Evolutionary conservation across 2,329 filamentous ascomycete species (phyloP), one percentile per base, ranked within the genome.

Genomic region (Arthrobotrys iridis): DNA sequence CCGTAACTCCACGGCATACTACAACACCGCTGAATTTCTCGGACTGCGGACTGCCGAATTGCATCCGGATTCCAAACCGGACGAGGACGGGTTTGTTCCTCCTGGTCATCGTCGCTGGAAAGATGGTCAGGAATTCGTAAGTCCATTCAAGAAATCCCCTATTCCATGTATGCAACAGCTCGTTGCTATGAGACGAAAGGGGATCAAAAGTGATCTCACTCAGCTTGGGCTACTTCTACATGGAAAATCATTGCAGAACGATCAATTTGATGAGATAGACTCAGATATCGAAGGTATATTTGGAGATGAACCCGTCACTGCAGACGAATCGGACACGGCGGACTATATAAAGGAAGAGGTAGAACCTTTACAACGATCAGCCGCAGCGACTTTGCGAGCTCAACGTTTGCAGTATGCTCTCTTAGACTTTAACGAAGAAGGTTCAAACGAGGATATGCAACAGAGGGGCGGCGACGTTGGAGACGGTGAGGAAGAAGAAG

Each of bases 1-100:
- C 7, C 80, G 79, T 0, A 84, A 83, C 0, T 86, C 84, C 45
- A 70, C 81, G 0, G 85, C 91, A 62, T 93, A 92, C 75, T 76
- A 80, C 0, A 79, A 82, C 4, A 79, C 85, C 0, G 89, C 88
- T 72, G 79, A 82, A 0, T 85, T 84, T 41, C 81, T 91, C 0
- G 86, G 88, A 0, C 78, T 90, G 0, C 80, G 83, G 0, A 83
- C 80, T 22, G 33, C 77, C 0, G 71, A 76, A 37, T 50, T 43
- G 3, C 40, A 64, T 5, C 26, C 40, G 4, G 26, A 37, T 15
- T 43, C 40, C 18, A 18, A 28, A 18, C 68, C 28, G 15, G 24
- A 58, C 6, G 76, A 67, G 35, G 78, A 78, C n/a, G 78, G 78
- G 2, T 78, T 78, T 60, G 68, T 79, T 3, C 48, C 67, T 11